Percentiles rank a stretch among this genome's conserved stretches.
Conservation (phyloP, 2,329 filamentous ascomycete species). For the Cladosporium sphaerospermum region DNA sequence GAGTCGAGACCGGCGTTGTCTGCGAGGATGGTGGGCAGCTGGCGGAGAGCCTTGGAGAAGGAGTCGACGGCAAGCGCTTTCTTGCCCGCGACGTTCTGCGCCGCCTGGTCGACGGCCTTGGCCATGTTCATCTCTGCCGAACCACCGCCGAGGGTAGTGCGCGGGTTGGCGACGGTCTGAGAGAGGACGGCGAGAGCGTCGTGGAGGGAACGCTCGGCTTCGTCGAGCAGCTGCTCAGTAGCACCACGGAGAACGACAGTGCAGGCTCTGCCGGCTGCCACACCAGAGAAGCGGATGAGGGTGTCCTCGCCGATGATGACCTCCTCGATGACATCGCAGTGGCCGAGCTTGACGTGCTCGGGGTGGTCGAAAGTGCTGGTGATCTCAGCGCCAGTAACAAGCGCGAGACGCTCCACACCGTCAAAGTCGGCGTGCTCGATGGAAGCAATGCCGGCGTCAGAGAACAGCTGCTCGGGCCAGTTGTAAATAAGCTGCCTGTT, state of each 20-base stretch:
- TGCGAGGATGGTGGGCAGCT: constrained; percentile 91
- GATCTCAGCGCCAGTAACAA: constrained; percentile 96
- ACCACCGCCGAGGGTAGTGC: constrained; percentile 88
- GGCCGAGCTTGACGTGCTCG: constrained; percentile 90
- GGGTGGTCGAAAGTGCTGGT: constrained; percentile 97
- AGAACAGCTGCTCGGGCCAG: constrained; percentile 98
- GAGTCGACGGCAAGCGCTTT: constrained; percentile 88
- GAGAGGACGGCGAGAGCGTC: constrained; percentile 94
- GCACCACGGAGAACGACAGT: constrained; percentile 94
- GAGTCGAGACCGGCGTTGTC: constrained; percentile 97
- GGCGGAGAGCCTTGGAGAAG: constrained; percentile 82
- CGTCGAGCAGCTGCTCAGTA: constrained; percentile 92
- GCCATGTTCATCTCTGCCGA: constrained; percentile 99
- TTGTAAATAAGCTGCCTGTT: constrained; percentile 99
- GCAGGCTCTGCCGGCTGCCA: constrained; percentile 88
- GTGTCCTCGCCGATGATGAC: constrained; percentile 98
- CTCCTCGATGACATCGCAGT: constrained; percentile 94
- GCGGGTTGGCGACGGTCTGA: constrained; percentile 90
- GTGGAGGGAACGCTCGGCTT: constrained; percentile 91
- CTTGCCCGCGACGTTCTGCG: constrained; percentile 93
- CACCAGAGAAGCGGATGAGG: constrained; percentile 93
- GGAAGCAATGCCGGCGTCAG: constrained; percentile 93
- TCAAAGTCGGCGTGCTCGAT: constrained; percentile 99
- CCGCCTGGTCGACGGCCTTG: constrained; percentile 89
- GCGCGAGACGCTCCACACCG: constrained; percentile 86